These are phyloP conservation scores for Dothiorella sarmentorum DNA, from an alignment of 2,329 filamentous ascomycete genomes.

Conservation along the genomic window DNA sequence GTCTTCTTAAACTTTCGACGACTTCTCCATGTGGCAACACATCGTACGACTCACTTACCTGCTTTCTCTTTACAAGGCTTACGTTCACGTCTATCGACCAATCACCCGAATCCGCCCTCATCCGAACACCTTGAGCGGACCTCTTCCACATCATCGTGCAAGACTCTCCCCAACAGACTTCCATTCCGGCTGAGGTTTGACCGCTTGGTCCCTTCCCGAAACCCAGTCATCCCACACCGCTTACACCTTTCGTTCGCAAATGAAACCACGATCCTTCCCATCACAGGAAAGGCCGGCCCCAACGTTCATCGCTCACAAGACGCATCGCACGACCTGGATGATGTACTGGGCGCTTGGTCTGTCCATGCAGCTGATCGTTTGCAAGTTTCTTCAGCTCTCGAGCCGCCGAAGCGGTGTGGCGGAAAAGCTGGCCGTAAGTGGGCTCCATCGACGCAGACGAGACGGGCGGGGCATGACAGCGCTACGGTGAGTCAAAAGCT, in stretches of 20 bases:
- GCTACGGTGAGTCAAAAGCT: slow-evolving; percentile 7
- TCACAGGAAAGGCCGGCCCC: neutral
- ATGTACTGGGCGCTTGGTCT: neutral
- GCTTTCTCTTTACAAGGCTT: neutral
- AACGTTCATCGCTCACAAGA: neutral
- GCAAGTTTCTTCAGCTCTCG: neutral
- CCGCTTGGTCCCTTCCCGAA: too few relatives aligned
- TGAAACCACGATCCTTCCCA: neutral
- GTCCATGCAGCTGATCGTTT: neutral
- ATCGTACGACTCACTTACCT: too few relatives aligned
- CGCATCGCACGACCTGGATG: neutral
- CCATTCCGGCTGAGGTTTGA: too few relatives aligned
- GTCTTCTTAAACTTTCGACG: too few relatives aligned
- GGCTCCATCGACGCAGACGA: neutral
- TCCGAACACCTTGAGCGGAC: too few relatives aligned
- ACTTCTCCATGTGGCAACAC: too few relatives aligned
- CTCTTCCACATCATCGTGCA: too few relatives aligned
- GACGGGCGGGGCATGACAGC: neutral
- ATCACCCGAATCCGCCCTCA: too few relatives aligned
- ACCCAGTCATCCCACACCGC: too few relatives aligned
- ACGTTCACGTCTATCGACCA: neutral
- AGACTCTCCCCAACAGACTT: too few relatives aligned
- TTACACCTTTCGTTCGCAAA: neutral
- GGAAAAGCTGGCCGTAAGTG: slow-evolving; percentile 1
- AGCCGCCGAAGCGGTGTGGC: slow-evolving; percentile 7